A percentile compares a stretch with the other conserved stretches of the same genome.
These are phyloP conservation scores for Erysimum cheiri DNA, from an alignment of 441 rosid species.

Conservation along the genomic window DNA sequence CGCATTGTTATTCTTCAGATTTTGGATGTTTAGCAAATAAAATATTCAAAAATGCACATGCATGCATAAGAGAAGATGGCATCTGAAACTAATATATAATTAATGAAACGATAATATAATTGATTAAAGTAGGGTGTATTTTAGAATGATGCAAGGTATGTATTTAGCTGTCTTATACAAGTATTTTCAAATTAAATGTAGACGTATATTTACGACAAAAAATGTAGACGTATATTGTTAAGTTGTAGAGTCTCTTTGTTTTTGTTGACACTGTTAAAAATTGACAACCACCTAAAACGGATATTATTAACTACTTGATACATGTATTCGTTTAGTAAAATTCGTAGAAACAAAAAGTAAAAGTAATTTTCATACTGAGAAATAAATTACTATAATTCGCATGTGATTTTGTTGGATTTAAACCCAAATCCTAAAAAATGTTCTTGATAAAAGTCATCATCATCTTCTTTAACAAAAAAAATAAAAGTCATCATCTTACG, in stretches of 20 bases:
- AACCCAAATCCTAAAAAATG: too few relatives aligned
- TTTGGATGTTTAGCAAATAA: conserved; percentile 30
- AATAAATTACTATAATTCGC: too few relatives aligned
- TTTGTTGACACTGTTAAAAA: not conserved
- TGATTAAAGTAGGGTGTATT: not conserved
- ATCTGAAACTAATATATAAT: conserved; percentile 13
- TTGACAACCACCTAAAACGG: not conserved
- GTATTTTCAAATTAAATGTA: conserved; percentile 7
- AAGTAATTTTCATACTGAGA: not conserved
- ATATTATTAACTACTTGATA: not conserved
- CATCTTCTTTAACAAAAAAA: too few relatives aligned
- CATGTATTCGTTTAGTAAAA: not conserved
- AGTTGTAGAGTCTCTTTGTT: not conserved
- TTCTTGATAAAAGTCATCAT: too few relatives aligned
- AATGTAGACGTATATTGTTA: conserved; percentile 7
- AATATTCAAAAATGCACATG: conserved; percentile 38
- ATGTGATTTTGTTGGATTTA: not conserved
- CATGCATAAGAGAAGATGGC: conserved; percentile 23
- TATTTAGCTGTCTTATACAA: conserved; percentile 26
- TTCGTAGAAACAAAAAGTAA: not conserved
- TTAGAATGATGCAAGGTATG: conserved; percentile 3
- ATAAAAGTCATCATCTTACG: not conserved
- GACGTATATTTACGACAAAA: not conserved
- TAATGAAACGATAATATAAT: conserved; percentile 3
- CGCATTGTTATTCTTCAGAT: conserved; percentile 31